Base-by-base conservation (phyloP, 2,329 filamentous ascomycete genomes). In the Sphaerulina musiva region DNA sequence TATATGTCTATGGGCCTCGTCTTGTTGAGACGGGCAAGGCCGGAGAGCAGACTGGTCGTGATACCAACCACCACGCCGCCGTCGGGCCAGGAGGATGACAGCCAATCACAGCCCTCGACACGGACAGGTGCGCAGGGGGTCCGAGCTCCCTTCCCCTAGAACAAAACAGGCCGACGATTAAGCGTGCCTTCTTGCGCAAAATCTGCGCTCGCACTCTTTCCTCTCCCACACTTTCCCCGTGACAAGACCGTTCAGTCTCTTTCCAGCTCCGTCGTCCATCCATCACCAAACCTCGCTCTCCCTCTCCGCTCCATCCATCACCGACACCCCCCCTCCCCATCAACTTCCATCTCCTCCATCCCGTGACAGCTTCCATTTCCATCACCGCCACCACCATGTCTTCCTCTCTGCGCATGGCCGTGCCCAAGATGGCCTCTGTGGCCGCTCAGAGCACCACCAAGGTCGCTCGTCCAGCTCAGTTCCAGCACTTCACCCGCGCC, bases 341-440 rank as follows among this genome's bases (percentile, higher is more conserved):
- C 61, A 59, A 55, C 56, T 46, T 46, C 58, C 54, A 59, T 62
- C 60, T 34, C 29, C 50, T 44, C 45, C 44, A 48, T 17, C 14
- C 14, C 14, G 14, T 17, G 14, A 17, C 14, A 17, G 14, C 1
- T 12, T 48, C 55, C 56, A 55, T 59, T 71, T 69, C 67, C 77
- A 49, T 6, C 26, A 29, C 26, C 6, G 74, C 78, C 78, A 76
- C 83, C 81, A 82, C 81, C 88, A 90, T 90, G 86, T 84, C 86
- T 75, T 80, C 83, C 75, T 78, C 82, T 48, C 66, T 69, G 74
- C 86, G 86, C 78, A 80, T 89, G 75, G 80, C 88, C 77, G 83
- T 86, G 74, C 84, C 85, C 71, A 83, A 86, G 76, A 80, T 89
- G 79, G 84, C 85, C 76, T 80, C 83, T 73, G 74, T 76, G 72